Base-by-base conservation (phyloP, 2,329 filamentous ascomycete species). In the Pseudohalonectria lignicola region DNA sequence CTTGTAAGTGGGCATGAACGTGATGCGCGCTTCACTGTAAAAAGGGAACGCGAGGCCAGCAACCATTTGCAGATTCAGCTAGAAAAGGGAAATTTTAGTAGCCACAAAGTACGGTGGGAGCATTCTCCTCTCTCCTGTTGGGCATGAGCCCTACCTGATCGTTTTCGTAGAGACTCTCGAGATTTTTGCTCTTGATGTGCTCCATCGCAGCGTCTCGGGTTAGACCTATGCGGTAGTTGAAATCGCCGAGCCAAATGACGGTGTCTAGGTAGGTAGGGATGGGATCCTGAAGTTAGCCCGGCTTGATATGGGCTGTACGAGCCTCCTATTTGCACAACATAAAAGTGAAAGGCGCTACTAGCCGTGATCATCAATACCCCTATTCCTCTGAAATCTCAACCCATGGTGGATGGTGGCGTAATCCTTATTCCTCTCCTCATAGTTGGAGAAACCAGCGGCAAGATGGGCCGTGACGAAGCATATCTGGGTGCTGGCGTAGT, bases 401-500 rank as follows among this genome's bases (percentile, higher is more conserved):
- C 92, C 92, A 43, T 84, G 75, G 47, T 84, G 81, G 37, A 95
- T 95, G 4, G 84, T 94, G 36, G 78, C 74, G 56, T 94, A 98
- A 59, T 98, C 92, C 40, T 83, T 76, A 53, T 98, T 96, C 40
- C 92, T 71, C 56, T 98, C 92, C 45, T 96, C 90, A 54, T 95
- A 95, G 54, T 98, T 98, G 45, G 86, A 77, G 59, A 96, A 96
- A 0, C 92, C 92, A 41, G 92, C 92, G 21, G 92, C 92, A 55
- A 98, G 64, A 73, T 98, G 92, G 16, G 92, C 92, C 17, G 92
- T 98, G 19, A 98, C 86, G 45, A 98, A 90, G 57, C 92, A 96
- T 20, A 98, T 75, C 2, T 83, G 84, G 2, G 90, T 96, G 53
- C 84, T 93, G 20, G 86, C 88, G 52, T 86, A 95, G 45, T 96